Evolutionary conservation across 1,284 basidiomycete genomes (phyloP), one percentile per base, ranked within the genome.

Genomic region (Blastosporella zonata): DNA sequence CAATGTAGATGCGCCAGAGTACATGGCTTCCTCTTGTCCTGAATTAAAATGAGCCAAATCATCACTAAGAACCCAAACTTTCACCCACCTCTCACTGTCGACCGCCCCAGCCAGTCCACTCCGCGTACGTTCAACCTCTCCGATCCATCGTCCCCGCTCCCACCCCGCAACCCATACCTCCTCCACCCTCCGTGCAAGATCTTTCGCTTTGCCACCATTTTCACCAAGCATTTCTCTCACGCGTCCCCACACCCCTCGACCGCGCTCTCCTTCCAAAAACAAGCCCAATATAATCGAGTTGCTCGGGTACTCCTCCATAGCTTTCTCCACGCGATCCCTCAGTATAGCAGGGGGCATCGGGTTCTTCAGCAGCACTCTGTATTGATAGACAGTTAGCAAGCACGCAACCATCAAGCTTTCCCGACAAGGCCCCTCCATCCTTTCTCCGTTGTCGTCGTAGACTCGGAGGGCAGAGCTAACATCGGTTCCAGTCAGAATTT

Each of bases 1-100:
- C 89, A 55, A 95, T 75, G 56, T 81, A 89, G 12, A 93, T 68
- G 28, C 80, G 75, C 93, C 93, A 96, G 18, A 96, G 58, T 27
- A 83, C 70, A 7, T 81, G 63, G 53, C 87, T 90, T 15, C 73
- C 75, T 55, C 76, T 73, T 43, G 85, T 89, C 64, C 90, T 93
- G 59, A 27, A 53, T 25, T 22, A 21, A 50, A 44, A 23, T 39
- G 63, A 50, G 62, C 47, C 42, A n/a, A 39, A 47, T 21, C 18
- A 7, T 35, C 17, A 6, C 36, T 20, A 21, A 17, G 25, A 25
- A 12, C 15, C 45, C 2, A 9, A 20, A 22, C n/a, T 35, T 41
- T 13, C 17, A 65, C 78, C 47, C 61, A 86, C 86, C 87, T 76
- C 51, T 86, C 81, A 51, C 72, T 74, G 54, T 84, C 77, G 17